A percentile compares a stretch with the other conserved stretches of the same genome.
Evolutionary conservation across 2,329 filamentous ascomycete species (phyloP).

Genomic region (Pseudocercospora cruenta): DNA sequence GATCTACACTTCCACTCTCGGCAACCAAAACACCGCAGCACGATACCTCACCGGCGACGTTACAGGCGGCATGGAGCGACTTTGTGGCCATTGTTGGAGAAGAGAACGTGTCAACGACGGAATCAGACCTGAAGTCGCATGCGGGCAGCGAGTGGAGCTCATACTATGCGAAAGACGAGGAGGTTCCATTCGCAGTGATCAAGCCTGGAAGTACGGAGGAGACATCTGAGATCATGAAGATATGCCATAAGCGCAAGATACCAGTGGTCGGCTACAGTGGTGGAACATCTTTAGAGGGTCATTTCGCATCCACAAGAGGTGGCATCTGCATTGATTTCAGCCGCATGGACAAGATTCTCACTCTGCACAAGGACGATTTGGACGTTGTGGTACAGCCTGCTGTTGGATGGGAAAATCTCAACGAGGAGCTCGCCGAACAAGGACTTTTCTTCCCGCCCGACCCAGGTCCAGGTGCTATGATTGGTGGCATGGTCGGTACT

Average conservation of each 20-base stretch:
- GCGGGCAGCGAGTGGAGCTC: constrained; percentile 67
- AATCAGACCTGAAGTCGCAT: constrained; percentile 59
- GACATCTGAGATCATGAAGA: constrained; percentile 83
- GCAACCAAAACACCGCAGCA: constrained; percentile 55
- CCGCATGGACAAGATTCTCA: constrained; percentile 79
- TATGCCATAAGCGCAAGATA: constrained; percentile 79
- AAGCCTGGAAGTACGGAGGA: constrained; percentile 79
- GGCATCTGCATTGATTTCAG: constrained; percentile 86
- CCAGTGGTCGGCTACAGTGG: constrained; percentile 87
- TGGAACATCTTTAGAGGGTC: constrained; percentile 86
- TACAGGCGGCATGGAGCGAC: constrained; percentile 68
- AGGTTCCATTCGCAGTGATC: constrained; percentile 65
- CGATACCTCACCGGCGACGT: constrained; percentile 59
- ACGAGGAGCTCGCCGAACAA: constrained; percentile 71
- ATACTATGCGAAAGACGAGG: constrained; percentile 46
- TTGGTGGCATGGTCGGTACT: constrained; percentile 84
- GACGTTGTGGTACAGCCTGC: constrained; percentile 65
- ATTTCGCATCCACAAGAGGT: constrained; percentile 79
- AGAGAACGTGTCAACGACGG: constrained; percentile 64
- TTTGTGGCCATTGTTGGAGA: constrained; percentile 64
- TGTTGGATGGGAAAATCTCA: constrained; percentile 83
- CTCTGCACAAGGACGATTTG: constrained; percentile 71
- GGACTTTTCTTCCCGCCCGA: constrained; percentile 91
- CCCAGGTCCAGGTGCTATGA: constrained; percentile 88
- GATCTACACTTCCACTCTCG: constrained; percentile 61